Base-by-base conservation (phyloP, 257 asterid species). In the Marsdenia floribunda region DNA sequence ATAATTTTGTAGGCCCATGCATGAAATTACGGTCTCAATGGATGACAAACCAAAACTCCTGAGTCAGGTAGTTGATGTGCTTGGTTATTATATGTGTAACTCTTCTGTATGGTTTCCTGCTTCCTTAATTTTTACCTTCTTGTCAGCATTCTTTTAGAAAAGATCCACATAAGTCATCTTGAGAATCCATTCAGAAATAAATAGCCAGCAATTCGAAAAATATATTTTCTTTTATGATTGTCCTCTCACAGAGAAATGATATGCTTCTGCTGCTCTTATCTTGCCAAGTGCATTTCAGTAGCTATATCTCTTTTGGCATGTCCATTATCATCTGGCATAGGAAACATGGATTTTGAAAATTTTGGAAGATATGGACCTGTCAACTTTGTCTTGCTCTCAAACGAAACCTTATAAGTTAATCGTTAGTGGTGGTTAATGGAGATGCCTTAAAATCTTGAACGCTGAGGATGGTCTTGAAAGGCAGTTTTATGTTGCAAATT, bases 21-120 rank as follows among this genome's bases (percentile, higher is more conserved):
- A 95, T 83, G 99, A 95, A 84, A 95, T 95, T 82, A 95, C 99
- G 35, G 90, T 90, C 83, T 95, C 99, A 80, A 86, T 87, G 11
- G 89, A 86, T 68, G 97, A 95, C 90, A 92, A 87, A 82, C 99
- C 97, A 69, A 95, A 95, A 83, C 93, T 95, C 82, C 97, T 95
- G 73, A 95, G 97, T 85, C 96, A 89, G 97, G 98, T 95, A 78
- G 57, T 70, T 71, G 70, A 66, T 52, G 35, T 68, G 68, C 74
- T 77, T 71, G 40, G 73, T 73, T 60, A 29, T 33, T 78, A 37
- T 44, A 12, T 59, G 47, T 18, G 60, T 2, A 22, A 24, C 35
- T 1, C 33, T 15, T 53, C 67, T 24, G 38, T 65, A 15, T 75
- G 73, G 6, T 42, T 49, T 52, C 35, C 6, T n/a, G 26, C 8